phyloP scores from a whole-genome alignment of 805 yeast species.

The Brettanomyces anomalus region DNA sequence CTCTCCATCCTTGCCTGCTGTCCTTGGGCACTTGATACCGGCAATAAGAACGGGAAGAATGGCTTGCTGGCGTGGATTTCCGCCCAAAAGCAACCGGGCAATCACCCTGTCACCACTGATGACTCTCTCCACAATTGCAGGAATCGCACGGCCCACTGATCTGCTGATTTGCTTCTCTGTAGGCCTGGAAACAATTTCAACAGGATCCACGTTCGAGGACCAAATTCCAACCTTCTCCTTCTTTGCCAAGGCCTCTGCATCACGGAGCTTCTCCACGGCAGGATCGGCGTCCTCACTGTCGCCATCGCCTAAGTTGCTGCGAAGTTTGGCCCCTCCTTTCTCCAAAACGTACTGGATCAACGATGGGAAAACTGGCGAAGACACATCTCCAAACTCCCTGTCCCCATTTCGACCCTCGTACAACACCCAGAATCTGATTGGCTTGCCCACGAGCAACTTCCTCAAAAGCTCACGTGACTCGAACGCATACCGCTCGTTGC shows the following conservation, averaged over 20 bases:
- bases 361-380: constrained; percentile 53
- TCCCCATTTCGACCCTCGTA: constrained; percentile 41
- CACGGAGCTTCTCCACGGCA: constrained; percentile 28
- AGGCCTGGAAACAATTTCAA: constrained; percentile 21
- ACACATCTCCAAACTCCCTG: constrained; percentile 65
- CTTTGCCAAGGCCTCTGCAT: constrained; percentile 42
- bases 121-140: constrained; percentile 65
- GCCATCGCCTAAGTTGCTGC: constrained; percentile 35
- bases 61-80: constrained; percentile 36
- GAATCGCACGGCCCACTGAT: constrained; percentile 33
- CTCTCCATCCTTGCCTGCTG: constrained; percentile 34
- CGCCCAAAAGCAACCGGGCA: constrained; percentile 39
- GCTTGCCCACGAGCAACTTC: constrained; percentile 54
- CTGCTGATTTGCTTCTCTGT: constrained; percentile 26
- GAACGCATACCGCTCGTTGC: constrained; percentile 40
- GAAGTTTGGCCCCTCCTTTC: constrained; percentile 54
- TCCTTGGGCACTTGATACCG: constrained; percentile 66
- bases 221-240: constrained; percentile 48
- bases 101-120: constrained; percentile 73
- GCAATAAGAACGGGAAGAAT: constrained; percentile 58
- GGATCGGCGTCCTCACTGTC: constrained; percentile 33
- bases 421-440: constrained; percentile 46
- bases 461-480: constrained; percentile 57
- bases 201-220: constrained; percentile 24
- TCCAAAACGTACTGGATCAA: constrained; percentile 46